Evolutionary conservation across 1,139 yeast species (phyloP), one percentile per base, ranked within the genome.

Genomic region (Diutina siamensis): DNA sequence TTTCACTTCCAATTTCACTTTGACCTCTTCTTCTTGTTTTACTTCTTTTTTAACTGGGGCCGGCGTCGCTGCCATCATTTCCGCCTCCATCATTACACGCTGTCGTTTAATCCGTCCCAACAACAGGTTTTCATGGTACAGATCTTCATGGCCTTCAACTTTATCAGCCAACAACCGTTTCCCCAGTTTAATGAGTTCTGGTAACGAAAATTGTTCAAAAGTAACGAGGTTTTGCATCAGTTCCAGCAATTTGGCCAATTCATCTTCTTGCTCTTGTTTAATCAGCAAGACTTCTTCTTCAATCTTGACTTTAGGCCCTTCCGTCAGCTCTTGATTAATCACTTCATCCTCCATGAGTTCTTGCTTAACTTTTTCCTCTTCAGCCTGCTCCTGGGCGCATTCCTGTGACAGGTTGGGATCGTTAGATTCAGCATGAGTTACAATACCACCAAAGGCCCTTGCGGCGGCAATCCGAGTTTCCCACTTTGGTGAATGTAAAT

Each of bases 381-480:
- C 57, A 21, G 53, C 47, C 22, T 47, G 50, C 21, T 53, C 54
- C 15, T 52, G 49, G 18, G 51, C 55, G 18, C 55, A 51, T 44
- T 60, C 64, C 44, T 53, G 51, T 47, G 57, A 56, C 33, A 57
- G 55, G 55, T 86, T 84, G 1, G 98, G 98, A 56, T 87, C 87
- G 97, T 97, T 94, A 35, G 71, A 56, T 1, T 76, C 74, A 0
- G 92, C 80, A 59, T 87, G 82, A 46, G 79, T 76, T 7, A 88
- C 94, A 34, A 94, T 88, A 2, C 95, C 95, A 13, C 97, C 97
- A 56, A 94, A 77, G 0, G 98, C 98, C 49, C 89, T 68, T 0
- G 97, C 97, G 1, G 98, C 95, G 1, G 97, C 80, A 2, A 85
- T 82, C 61, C 99, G 76, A 0, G 98, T 89, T 61, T 94, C 98